Percentiles rank a stretch among this genome's conserved stretches.
phyloP scores from a whole-genome alignment of 148 eudicot species.

The Bassia scoparia region DNA sequence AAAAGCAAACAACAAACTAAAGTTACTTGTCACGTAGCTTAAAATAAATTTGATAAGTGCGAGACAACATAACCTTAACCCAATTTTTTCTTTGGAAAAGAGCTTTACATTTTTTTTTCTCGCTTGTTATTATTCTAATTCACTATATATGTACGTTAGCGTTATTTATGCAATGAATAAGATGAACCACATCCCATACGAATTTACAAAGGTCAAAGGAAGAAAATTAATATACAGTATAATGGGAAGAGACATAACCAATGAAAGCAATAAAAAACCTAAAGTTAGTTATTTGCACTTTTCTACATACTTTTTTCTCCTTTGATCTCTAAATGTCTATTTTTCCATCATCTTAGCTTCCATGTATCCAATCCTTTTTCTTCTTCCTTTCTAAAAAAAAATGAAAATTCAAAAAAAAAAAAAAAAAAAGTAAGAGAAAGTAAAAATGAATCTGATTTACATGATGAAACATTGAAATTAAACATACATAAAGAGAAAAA shows the following conservation, averaged over 20 bases:
- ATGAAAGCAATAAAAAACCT: background rate
- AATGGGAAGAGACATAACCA: conserved; percentile 19
- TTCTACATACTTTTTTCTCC: background rate
- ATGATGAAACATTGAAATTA: conserved; percentile 16
- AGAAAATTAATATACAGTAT: background rate
- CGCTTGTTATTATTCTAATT: too few relatives aligned
- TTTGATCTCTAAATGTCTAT: background rate
- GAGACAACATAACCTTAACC: too few relatives aligned
- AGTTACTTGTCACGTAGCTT: too few relatives aligned
- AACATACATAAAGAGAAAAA: too few relatives aligned
- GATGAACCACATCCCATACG: conserved; percentile 2
- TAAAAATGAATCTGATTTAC: conserved; percentile 8
- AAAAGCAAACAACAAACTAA: too few relatives aligned
- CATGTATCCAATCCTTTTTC: background rate
- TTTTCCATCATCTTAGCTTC: conserved; percentile 1
- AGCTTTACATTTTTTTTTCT: too few relatives aligned
- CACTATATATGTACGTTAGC: too few relatives aligned
- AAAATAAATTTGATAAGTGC: too few relatives aligned
- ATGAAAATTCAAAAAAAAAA: background rate
- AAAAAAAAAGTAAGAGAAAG: background rate
- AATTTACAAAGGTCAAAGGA: conserved; percentile 29
- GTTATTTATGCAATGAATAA: too few relatives aligned
- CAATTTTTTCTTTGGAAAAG: too few relatives aligned
- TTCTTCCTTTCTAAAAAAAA: background rate
- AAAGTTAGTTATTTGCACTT: background rate